Base-by-base conservation (phyloP, 192 early-diverging fungal genomes). In the Backusella australiensis region DNA sequence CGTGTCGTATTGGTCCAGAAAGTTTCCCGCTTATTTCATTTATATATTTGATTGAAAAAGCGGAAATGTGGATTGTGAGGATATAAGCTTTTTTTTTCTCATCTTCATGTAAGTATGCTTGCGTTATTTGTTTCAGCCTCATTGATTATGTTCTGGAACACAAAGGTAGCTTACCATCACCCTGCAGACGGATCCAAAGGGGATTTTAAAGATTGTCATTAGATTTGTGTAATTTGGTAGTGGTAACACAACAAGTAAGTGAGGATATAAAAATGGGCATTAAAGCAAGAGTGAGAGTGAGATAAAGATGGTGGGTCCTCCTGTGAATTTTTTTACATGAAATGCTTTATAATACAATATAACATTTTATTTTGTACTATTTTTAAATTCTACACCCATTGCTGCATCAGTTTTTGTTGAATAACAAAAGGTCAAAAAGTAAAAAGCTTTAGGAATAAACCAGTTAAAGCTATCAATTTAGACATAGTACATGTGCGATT, bases 51-150 rank as follows among this genome's bases (percentile, higher is more conserved):
- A 63, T 44, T 44, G 42, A 23, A 56, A 0, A 11, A 29, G 9
- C 29, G 26, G 12, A 63, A 63, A 26, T 23, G 9, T 21, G 11
- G 56, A 11, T 63, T 63, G 56, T 63, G 56, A 63, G 56, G 23
- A 63, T 63, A 63, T 29, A 29, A 3, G 6, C n/a, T 44, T 15
- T 19, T 49, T 49, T n/a, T n/a, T 49, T 19, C 17, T 63, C 56
- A 63, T 3, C 21, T 63, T 32, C 12, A 63, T 63, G 56, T 63
- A 63, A 63, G 56, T 63, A 63, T 63, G 56, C 56, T 63, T 63
- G 56, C 56, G 26, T 63, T 63, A 63, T 63, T 63, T 63, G 56
- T 63, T 63, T 63, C 56, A 63, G 56, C 56, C 56, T 63, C 56
- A 63, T 29, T 29, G 56, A 63, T 63, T 39, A 63, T 29, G 56